These are phyloP conservation scores for Thermochaetoides thermophila DNA, from an alignment of 495 filamentous ascomycete genomes.

Conservation along the genomic window DNA sequence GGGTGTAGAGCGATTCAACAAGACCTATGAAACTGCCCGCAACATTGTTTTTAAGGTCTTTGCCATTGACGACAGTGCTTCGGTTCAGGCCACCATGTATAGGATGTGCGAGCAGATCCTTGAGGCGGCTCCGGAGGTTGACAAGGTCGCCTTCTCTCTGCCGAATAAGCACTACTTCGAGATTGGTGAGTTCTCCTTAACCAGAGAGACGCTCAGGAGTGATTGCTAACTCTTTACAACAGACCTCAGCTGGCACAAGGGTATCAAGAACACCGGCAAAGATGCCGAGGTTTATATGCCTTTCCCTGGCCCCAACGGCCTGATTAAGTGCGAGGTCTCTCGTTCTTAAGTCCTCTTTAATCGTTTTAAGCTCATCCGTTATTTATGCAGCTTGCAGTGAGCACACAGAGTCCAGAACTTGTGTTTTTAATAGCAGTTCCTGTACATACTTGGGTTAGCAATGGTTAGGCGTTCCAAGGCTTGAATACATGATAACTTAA, in stretches of 20 bases:
- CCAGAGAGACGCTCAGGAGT: constrained; percentile 57
- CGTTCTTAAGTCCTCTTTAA: no score
- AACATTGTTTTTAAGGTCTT: constrained; percentile 81
- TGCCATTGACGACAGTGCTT: constrained; percentile 79
- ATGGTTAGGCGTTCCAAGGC: no score
- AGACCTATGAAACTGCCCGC: constrained; percentile 59
- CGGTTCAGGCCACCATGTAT: constrained; percentile 96
- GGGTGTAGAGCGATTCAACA: constrained; percentile 53
- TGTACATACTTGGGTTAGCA: no score
- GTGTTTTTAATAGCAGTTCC: no score
- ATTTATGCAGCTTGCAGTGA: no score
- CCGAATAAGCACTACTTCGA: constrained; percentile 99
- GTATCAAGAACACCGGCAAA: constrained; percentile 89
- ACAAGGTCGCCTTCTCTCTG: constrained; percentile 64
- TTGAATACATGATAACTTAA: no score
- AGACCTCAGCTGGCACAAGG: constrained; percentile 97
- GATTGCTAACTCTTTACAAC: constrained; percentile 1
- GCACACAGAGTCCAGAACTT: no score
- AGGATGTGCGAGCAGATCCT: constrained; percentile 91
- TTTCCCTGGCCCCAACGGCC: constrained; percentile 80
- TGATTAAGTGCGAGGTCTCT: constrained; percentile 88
- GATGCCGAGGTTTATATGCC: constrained; percentile 93
- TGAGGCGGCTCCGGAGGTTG: constrained; percentile 52
- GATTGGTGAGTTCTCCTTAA: constrained; percentile 50
- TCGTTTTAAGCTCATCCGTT: no score